Conservation (phyloP, 129 eudicot species). For the Lonicera japonica region DNA sequence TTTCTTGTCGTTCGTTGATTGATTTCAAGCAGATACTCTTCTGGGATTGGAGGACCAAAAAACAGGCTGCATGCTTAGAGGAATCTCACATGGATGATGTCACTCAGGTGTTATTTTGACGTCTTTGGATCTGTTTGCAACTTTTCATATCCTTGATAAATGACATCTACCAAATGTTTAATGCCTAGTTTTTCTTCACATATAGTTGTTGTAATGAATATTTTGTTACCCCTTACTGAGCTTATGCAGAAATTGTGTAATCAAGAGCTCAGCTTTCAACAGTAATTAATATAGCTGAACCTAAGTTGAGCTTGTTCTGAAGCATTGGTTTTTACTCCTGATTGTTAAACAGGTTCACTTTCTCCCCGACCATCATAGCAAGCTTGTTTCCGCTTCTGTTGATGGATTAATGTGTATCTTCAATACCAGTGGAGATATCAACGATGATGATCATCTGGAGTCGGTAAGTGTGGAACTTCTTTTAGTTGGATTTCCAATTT, state of each 20-base stretch:
- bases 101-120: conserved; percentile 60
- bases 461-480: conserved; percentile 48
- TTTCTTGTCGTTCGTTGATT: conserved; percentile 8
- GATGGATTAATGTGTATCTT: conserved; percentile 93
- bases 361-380: conserved; percentile 69
- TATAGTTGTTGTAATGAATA: background rate
- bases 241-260: background rate
- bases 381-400: conserved; percentile 90
- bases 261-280: background rate
- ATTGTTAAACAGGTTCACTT: conserved; percentile 58
- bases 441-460: conserved; percentile 81
- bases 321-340: background rate
- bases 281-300: background rate
- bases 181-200: background rate
- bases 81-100: conserved; percentile 97
- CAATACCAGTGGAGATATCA: conserved; percentile 82
- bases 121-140: conserved; percentile 10
- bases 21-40: conserved; percentile 42
- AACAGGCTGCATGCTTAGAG: conserved; percentile 82
- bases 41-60: conserved; percentile 88
- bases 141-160: background rate
- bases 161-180: background rate
- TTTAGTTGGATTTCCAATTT: background rate
- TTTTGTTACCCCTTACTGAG: background rate
- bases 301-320: conserved; percentile 7